phyloP scores from a whole-genome alignment of 306 rosid genomes.

The Oemleria cerasiformis region DNA sequence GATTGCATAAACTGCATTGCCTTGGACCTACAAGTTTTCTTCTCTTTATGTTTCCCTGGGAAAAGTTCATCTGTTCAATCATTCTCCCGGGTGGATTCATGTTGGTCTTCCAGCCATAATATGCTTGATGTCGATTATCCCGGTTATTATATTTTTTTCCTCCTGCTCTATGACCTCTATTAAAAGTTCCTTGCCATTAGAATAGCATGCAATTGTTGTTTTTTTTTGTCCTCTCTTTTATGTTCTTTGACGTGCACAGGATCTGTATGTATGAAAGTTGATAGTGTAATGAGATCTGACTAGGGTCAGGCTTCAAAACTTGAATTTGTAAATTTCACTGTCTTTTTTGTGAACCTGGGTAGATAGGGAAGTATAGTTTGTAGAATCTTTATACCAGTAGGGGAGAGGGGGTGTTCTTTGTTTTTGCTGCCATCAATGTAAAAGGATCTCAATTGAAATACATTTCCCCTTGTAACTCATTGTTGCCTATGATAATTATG shows the following conservation, averaged over 20 bases:
- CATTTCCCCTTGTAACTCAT: not conserved
- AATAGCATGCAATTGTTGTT: conserved; percentile 35
- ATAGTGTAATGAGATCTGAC: conserved; percentile 27
- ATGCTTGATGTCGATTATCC: conserved; percentile 21
- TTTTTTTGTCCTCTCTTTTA: conserved; percentile 17
- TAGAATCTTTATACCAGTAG: not conserved
- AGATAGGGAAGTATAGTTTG: conserved; percentile 17
- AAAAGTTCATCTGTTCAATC: conserved; percentile 27
- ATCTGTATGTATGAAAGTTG: conserved; percentile 33
- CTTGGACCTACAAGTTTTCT: conserved; percentile 28
- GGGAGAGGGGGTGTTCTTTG: not conserved
- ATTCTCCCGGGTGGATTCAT: conserved; percentile 34
- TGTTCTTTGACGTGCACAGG: conserved; percentile 42
- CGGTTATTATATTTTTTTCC: conserved; percentile 21
- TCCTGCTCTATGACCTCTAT: conserved; percentile 32
- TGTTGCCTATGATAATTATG: not conserved
- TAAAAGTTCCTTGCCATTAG: conserved; percentile 24
- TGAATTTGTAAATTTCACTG: conserved; percentile 23
- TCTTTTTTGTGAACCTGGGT: conserved; percentile 18
- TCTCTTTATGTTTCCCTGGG: conserved; percentile 27
- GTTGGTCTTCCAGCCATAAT: conserved; percentile 33
- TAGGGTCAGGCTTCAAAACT: conserved; percentile 35
- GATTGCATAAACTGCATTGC: conserved; percentile 15
- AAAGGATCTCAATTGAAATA: not conserved
- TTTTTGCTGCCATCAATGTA: not conserved